Evolutionary conservation across 176 grass and related monocot genomes (phyloP).

Genomic region (Tuctoria greenei): DNA sequence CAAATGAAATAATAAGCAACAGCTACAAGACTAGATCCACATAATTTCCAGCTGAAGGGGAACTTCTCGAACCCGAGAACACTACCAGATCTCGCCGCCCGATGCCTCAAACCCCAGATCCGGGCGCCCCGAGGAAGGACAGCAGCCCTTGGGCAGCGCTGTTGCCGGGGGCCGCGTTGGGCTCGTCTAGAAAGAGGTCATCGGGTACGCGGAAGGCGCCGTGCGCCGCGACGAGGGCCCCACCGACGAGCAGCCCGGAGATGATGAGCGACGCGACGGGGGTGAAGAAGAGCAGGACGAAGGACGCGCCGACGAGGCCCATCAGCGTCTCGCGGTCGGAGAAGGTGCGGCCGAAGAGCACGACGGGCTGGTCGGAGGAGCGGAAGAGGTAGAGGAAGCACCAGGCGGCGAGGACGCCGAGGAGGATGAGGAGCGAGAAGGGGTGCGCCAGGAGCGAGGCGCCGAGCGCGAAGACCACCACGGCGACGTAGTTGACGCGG

Average conservation of each 20-base stretch:
- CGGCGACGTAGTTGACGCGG: conserved; percentile 93
- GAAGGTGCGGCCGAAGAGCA: conserved; percentile 89
- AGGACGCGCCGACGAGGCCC: conserved; percentile 58
- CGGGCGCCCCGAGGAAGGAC: conserved; percentile 64
- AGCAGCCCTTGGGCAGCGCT: conserved; percentile 54
- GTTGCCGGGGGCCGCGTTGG: conserved; percentile 37
- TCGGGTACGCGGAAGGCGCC: conserved; percentile 74
- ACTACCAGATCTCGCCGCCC: conserved; percentile 49
- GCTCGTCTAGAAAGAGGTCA: conserved; percentile 89
- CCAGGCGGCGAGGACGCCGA: conserved; percentile 76
- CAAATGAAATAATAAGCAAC: conserved; percentile 16
- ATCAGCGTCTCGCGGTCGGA: conserved; percentile 91
- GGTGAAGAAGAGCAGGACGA: conserved; percentile 77
- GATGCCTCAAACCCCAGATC: conserved; percentile 57
- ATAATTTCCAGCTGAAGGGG: conserved; percentile 21
- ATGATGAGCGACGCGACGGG: conserved; percentile 87
- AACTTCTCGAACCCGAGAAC: conserved; percentile 27
- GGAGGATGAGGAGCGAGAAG: conserved; percentile 81
- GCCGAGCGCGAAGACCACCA: conserved; percentile 65
- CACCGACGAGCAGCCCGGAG: conserved; percentile 76
- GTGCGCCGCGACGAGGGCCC: conserved; percentile 66
- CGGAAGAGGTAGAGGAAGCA: conserved; percentile 96
- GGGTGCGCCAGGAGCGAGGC: conserved; percentile 80
- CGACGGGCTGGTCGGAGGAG: conserved; percentile 72
- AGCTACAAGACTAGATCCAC: conserved; percentile 39